phyloP scores from a whole-genome alignment of 257 asterid species.

The Cruciata laevipes region DNA sequence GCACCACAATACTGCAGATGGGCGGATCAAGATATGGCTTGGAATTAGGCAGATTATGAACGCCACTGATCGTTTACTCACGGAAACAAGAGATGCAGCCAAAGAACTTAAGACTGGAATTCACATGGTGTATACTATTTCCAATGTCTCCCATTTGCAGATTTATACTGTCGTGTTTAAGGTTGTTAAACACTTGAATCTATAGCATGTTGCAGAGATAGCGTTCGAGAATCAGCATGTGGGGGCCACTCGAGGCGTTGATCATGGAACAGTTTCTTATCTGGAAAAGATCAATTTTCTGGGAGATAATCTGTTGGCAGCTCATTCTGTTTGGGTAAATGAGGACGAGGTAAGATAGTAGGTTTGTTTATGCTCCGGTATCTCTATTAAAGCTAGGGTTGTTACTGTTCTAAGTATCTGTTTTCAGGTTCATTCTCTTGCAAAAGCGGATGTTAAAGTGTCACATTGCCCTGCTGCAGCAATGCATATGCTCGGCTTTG shows the following conservation, averaged over 20 bases:
- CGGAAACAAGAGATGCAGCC: constrained; percentile 62
- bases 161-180: background rate
- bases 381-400: background rate
- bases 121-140: constrained; percentile 60
- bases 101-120: constrained; percentile 64
- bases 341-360: constrained; percentile 43
- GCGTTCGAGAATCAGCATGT: constrained; percentile 63
- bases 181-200: background rate
- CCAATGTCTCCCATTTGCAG: background rate
- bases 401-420: background rate
- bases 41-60: constrained; percentile 83
- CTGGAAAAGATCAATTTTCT: constrained; percentile 60
- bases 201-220: constrained; percentile 82
- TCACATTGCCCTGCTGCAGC: constrained; percentile 93
- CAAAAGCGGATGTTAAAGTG: constrained; percentile 64
- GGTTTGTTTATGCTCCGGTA: too few species aligned
- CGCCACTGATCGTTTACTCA: constrained; percentile 54
- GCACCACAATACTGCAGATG: constrained; percentile 61
- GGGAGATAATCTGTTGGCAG: constrained; percentile 55
- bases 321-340: constrained; percentile 80
- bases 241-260: constrained; percentile 46
- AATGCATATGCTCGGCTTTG: constrained; percentile 79
- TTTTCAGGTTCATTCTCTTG: constrained; percentile 45
- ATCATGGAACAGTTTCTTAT: constrained; percentile 67
- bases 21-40: constrained; percentile 75